Percentiles rank a stretch among this genome's conserved stretches.
phyloP scores from a whole-genome alignment of 1,284 basidiomycete species.

The Wolfiporia cocos region DNA sequence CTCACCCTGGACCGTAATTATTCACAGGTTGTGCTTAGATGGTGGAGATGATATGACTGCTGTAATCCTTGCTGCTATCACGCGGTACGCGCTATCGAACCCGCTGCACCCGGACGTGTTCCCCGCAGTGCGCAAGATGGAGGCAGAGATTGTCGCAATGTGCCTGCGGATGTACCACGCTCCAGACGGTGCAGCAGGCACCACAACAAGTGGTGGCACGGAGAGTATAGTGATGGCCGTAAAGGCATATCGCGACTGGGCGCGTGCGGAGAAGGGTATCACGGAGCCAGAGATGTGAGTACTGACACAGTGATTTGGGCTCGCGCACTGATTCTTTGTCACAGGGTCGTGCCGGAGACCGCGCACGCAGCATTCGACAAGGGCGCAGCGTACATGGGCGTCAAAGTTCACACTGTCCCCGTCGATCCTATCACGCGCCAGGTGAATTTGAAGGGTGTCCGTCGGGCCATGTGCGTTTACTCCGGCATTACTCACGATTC shows the following conservation, averaged over 20 bases:
- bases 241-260: constrained; percentile 95
- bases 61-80: constrained; percentile 65
- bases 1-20: background rate
- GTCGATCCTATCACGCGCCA: constrained; percentile 81
- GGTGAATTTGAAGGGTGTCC: constrained; percentile 74
- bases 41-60: constrained; percentile 79
- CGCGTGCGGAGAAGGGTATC: constrained; percentile 78
- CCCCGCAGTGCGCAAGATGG: constrained; percentile 95
- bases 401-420: constrained; percentile 88
- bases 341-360: constrained; percentile 77
- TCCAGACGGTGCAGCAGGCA: constrained; percentile 81
- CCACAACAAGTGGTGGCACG: constrained; percentile 93
- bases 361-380: constrained; percentile 97
- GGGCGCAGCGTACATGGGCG: constrained; percentile 83
- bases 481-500: background rate
- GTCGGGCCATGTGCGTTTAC: constrained; percentile 74
- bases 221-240: constrained; percentile 95
- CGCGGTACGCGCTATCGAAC: constrained; percentile 76
- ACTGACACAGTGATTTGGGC: no score
- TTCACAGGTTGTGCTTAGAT: constrained; percentile 37
- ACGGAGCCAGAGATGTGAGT: constrained; percentile 88
- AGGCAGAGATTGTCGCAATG: constrained; percentile 96
- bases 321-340: no score
- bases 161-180: constrained; percentile 85
- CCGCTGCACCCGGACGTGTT: constrained; percentile 96